Percentiles rank a stretch among this genome's conserved stretches.
Evolutionary conservation across 108 stramenopile species (phyloP).

Genomic region (Skeletonema costatum): DNA sequence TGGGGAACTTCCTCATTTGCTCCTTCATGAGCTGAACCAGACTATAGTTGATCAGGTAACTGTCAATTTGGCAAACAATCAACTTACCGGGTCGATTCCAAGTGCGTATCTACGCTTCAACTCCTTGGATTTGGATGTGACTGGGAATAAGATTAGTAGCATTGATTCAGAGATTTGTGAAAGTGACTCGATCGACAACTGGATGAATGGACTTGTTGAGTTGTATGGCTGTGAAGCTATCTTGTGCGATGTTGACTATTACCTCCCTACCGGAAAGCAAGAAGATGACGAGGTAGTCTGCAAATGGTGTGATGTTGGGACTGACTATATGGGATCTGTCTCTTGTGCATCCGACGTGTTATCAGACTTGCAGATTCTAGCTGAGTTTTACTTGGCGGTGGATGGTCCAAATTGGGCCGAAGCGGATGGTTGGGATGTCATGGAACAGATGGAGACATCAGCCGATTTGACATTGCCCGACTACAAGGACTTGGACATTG

Average conservation of each 20-base stretch:
- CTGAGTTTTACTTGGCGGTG: slow-evolving; percentile 58
- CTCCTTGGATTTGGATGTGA: slow-evolving; percentile 47
- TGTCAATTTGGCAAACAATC: slow-evolving; percentile 53
- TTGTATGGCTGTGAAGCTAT: slow-evolving; percentile 65
- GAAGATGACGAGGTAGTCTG: slow-evolving; percentile 50
- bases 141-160: slow-evolving; percentile 53
- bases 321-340: slow-evolving; percentile 48
- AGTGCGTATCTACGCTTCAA: slow-evolving; percentile 25
- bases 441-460: slow-evolving; percentile 38
- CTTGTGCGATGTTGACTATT: slow-evolving; percentile 52
- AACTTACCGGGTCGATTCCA: slow-evolving; percentile 62
- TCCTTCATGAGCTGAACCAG: slow-evolving; percentile 33
- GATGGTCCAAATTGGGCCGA: slow-evolving; percentile 59
- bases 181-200: slow-evolving; percentile 29
- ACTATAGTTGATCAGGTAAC: slow-evolving; percentile 38
- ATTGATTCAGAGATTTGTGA: slow-evolving; percentile 41
- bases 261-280: slow-evolving; percentile 46
- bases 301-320: slow-evolving; percentile 48
- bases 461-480: slow-evolving; percentile 38
- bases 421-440: slow-evolving; percentile 38
- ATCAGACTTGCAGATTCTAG: slow-evolving; percentile 49
- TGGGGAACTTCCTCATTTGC: slow-evolving; percentile 51
- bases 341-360: slow-evolving; percentile 36
- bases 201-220: slow-evolving; percentile 67
- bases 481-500: slow-evolving; percentile 30